A percentile compares a stretch with the other conserved stretches of the same genome.
Evolutionary conservation across 306 rosid genomes (phyloP).

Genomic region (Prunus fruticosa): DNA sequence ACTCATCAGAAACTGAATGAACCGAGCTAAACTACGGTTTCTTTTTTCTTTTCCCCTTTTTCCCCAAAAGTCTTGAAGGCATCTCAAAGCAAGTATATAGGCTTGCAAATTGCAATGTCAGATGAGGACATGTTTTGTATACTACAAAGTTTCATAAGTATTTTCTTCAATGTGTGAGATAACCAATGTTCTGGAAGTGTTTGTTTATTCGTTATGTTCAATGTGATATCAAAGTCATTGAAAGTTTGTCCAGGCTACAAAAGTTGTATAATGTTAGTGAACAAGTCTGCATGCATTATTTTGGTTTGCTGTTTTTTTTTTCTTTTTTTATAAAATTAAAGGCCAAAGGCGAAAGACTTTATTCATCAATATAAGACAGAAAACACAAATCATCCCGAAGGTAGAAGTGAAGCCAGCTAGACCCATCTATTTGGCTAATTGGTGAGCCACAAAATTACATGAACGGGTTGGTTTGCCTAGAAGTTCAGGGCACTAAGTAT

Average conservation of each 20-base stretch:
- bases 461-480: too few relatives aligned
- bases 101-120: neutral
- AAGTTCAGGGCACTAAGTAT: too few relatives aligned
- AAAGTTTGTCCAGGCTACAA: neutral
- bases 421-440: too few relatives aligned
- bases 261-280: neutral
- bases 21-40: neutral
- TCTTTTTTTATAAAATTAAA: too few relatives aligned
- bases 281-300: neutral
- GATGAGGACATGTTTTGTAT: conserved; percentile 40
- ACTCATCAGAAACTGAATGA: conserved; percentile 11
- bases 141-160: conserved; percentile 13
- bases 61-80: neutral
- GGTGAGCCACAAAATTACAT: too few relatives aligned
- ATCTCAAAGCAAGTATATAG: conserved; percentile 6
- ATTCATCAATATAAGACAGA: too few relatives aligned
- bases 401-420: too few relatives aligned
- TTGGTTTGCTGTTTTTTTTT: neutral
- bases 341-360: too few relatives aligned
- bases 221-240: conserved; percentile 9
- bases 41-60: neutral
- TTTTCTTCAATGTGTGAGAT: conserved; percentile 7
- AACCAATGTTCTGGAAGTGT: conserved; percentile 23
- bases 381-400: too few relatives aligned
- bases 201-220: conserved; percentile 22